Evolutionary conservation across 306 rosid genomes (phyloP).

Genomic region (Vigna trinervia): DNA sequence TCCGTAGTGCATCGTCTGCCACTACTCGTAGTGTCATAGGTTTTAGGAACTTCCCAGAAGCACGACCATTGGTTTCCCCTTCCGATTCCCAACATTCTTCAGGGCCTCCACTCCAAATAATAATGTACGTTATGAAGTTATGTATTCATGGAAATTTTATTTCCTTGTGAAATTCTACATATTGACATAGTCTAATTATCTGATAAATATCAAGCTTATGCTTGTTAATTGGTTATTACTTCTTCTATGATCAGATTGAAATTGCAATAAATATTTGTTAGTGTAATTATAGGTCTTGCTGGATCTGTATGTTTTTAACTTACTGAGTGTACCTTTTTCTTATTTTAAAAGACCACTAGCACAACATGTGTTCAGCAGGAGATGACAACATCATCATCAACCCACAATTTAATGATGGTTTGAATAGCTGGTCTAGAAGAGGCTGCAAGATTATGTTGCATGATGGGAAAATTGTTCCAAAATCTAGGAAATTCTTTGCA

Average conservation of each 20-base stretch:
- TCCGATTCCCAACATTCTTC: too few relatives aligned
- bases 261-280: slow-evolving; percentile 12
- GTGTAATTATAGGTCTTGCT: slow-evolving; percentile 20
- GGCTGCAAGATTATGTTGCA: slow-evolving; percentile 84
- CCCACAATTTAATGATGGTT: slow-evolving; percentile 82
- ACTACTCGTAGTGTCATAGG: too few relatives aligned
- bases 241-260: slow-evolving; percentile 23
- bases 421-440: slow-evolving; percentile 90
- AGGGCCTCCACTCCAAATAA: slow-evolving; percentile 45
- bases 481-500: slow-evolving; percentile 77
- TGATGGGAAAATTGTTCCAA: slow-evolving; percentile 78
- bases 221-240: slow-evolving; percentile 19
- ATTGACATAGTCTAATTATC: slow-evolving; percentile 1
- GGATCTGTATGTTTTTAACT: slow-evolving; percentile 30
- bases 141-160: background rate
- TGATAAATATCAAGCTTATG: slow-evolving; percentile 19
- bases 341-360: slow-evolving; percentile 52
- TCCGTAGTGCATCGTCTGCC: too few relatives aligned
- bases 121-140: slow-evolving; percentile 56
- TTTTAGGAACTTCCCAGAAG: too few relatives aligned
- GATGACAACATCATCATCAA: slow-evolving; percentile 69
- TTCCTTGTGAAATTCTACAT: slow-evolving; percentile 26
- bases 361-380: slow-evolving; percentile 46
- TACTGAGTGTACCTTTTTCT: slow-evolving; percentile 24
- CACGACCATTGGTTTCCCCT: too few relatives aligned